Base-by-base conservation (phyloP, 352 stramenopile genomes). In the Pythium dissotocum region DNA sequence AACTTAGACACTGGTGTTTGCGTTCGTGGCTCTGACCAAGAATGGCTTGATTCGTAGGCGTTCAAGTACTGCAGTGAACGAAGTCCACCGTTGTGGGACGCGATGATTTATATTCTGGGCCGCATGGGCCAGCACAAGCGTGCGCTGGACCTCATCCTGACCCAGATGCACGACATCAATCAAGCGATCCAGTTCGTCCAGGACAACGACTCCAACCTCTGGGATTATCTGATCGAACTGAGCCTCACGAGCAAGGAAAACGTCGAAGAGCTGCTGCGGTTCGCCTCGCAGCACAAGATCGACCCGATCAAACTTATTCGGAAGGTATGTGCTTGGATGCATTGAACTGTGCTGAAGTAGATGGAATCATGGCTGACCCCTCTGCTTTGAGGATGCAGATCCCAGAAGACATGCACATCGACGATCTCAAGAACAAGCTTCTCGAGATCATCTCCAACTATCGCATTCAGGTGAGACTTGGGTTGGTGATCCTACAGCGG, bases 51-150 rank as follows among this genome's bases (percentile, higher is more conserved):
- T 24, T 24, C 21, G 21, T 24, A 94, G 84, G 85, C 84, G 8
- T 95, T 83, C 67, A 82, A 85, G 64, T 93, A 90, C 70, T 95
- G 87, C 62, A 88, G 77, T 35, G 80, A 91, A 21, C 87, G 83
- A 12, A 77, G 46, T 35, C 87, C 87, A 44, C 87, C 87, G 24
- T 67, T 93, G 1, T 95, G 85, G 85, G 85, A 93, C 55, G 83
- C 87, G 13, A 95, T 95, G 87, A 93, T 95, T 63, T 95, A 93
- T 70, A 90, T 93, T 57, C 63, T 95, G 30, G 85, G 87, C 24
- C 87, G 87, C 52, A 93, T 95, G 87, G 87, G 87, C 7, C 85
- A 95, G 51, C 83, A 95, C 73, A 93, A 93, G 80, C 87, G 88
- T 42, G 87, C 87, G 10, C 75, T 95, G 4, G 87, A 95, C 61